Evolutionary conservation across 2,329 filamentous ascomycete genomes (phyloP).

Genomic region (Aspergillus luchuensis): DNA sequence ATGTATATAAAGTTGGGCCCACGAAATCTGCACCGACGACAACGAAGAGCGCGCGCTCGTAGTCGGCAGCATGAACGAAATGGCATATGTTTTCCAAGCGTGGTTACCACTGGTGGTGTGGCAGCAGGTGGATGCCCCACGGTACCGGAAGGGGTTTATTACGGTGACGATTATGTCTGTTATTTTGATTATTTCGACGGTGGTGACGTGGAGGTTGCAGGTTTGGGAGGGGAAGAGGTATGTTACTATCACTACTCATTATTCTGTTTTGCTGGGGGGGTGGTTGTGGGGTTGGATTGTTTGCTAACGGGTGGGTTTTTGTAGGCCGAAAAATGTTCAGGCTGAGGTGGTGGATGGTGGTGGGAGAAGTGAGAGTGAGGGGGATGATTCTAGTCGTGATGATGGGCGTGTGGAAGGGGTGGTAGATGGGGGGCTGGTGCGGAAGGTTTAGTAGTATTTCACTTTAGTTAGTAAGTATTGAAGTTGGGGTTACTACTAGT

Average conservation of each 20-base stretch:
- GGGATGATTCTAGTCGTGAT: background rate
- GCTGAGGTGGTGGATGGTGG: background rate
- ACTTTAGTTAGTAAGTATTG: no score
- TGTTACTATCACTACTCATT: background rate
- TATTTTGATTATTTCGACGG: constrained; percentile 54
- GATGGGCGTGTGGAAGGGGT: background rate
- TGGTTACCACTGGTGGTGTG: constrained; percentile 69
- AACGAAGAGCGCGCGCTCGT: constrained; percentile 69
- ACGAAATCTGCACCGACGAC: constrained; percentile 58
- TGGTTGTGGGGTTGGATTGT: background rate
- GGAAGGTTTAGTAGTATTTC: background rate
- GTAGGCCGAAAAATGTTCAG: background rate
- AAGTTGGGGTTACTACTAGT: no score
- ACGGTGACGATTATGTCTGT: constrained; percentile 55
- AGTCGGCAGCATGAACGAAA: constrained; percentile 67
- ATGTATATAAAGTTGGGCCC: constrained; percentile 46
- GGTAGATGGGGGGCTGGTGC: background rate
- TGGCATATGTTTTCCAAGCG: constrained; percentile 69
- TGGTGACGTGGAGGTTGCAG: constrained; percentile 7
- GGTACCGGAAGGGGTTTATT: constrained; percentile 62
- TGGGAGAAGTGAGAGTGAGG: background rate
- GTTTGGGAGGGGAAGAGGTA: constrained; percentile 12
- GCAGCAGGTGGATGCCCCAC: constrained; percentile 64
- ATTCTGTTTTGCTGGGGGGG: no score
- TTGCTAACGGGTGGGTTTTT: no score